Evolutionary conservation across 2,329 filamentous ascomycete genomes (phyloP).

Genomic region (Lecanicillium sp.): DNA sequence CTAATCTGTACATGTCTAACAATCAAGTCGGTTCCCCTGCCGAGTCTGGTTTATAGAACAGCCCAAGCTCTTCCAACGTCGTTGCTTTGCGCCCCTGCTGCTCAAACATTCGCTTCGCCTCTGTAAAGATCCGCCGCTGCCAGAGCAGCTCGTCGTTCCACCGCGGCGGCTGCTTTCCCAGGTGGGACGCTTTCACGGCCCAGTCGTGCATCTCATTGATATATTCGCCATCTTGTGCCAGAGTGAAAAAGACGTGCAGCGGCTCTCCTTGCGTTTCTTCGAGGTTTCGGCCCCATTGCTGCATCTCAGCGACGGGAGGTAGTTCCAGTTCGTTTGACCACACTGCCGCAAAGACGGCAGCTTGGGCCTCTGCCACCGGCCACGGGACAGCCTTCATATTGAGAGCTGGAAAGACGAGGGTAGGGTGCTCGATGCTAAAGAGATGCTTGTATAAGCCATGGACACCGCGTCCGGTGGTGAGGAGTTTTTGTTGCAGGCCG

Average conservation of each 20-base stretch:
- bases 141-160: slow-evolving; percentile 31
- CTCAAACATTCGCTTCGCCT: slow-evolving; percentile 66
- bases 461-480: slow-evolving; percentile 52
- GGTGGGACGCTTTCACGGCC: slow-evolving; percentile 32
- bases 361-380: slow-evolving; percentile 60
- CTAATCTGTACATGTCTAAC: too few relatives aligned
- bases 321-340: slow-evolving; percentile 54
- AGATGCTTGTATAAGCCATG: slow-evolving; percentile 66
- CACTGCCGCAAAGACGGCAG: slow-evolving; percentile 56
- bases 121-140: slow-evolving; percentile 46
- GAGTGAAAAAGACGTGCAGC: slow-evolving; percentile 20
- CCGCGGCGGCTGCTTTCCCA: slow-evolving; percentile 27
- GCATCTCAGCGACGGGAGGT: slow-evolving; percentile 48
- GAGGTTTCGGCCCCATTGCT: slow-evolving; percentile 42
- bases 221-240: slow-evolving; percentile 53
- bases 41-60: slow-evolving; percentile 37
- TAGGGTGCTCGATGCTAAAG: slow-evolving; percentile 57
- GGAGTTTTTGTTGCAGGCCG: slow-evolving; percentile 34
- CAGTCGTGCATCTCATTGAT: slow-evolving; percentile 48
- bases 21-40: background rate
- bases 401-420: slow-evolving; percentile 56
- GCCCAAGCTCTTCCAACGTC: slow-evolving; percentile 65
- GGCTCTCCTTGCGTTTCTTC: slow-evolving; percentile 20
- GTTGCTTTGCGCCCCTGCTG: slow-evolving; percentile 54
- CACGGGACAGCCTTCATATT: slow-evolving; percentile 66